Evolutionary conservation across 2,329 filamentous ascomycete species (phyloP).

Genomic region (Alternaria sp.): DNA sequence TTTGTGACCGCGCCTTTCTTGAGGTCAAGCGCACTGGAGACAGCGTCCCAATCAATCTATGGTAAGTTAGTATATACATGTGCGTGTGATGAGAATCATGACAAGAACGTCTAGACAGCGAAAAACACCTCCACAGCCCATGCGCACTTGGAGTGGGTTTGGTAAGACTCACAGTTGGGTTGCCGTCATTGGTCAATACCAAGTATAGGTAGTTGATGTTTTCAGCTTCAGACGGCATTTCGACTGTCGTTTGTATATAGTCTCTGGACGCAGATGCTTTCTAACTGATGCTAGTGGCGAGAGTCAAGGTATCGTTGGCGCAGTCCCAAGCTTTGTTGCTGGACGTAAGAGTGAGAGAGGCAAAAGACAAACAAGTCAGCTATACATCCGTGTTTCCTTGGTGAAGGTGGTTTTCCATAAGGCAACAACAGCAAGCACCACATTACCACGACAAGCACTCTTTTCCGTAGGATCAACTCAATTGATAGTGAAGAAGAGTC

Average conservation of each 20-base stretch:
- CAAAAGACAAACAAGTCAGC: slow-evolving; percentile 4
- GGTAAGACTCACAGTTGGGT: slow-evolving; percentile 28
- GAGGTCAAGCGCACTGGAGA: slow-evolving; percentile 36
- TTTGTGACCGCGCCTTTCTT: slow-evolving; percentile 38
- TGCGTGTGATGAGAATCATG: not conserved
- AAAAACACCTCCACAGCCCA: not conserved
- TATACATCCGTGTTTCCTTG: slow-evolving; percentile 5
- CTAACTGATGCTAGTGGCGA: not conserved
- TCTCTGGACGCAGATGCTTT: not conserved
- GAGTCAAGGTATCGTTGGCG: not conserved
- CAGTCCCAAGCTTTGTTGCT: not conserved
- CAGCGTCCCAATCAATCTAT: slow-evolving; percentile 44
- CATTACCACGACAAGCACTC: slow-evolving; percentile 14
- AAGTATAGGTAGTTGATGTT: slow-evolving; percentile 45
- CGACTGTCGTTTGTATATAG: slow-evolving; percentile 1
- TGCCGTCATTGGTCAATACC: slow-evolving; percentile 37
- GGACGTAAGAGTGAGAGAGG: slow-evolving; percentile 7
- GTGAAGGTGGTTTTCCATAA: slow-evolving; percentile 19
- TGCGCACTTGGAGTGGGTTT: not conserved
- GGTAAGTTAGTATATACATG: not conserved
- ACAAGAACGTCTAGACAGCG: not conserved
- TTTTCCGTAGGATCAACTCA: not conserved
- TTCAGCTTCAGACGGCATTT: slow-evolving; percentile 42
- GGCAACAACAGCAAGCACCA: slow-evolving; percentile 17
- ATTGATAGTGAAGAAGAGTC: slow-evolving; percentile 11